A percentile compares a stretch with the other conserved stretches of the same genome.
phyloP scores from a whole-genome alignment of 2,329 filamentous ascomycete species.

The Colletotrichum musicola region DNA sequence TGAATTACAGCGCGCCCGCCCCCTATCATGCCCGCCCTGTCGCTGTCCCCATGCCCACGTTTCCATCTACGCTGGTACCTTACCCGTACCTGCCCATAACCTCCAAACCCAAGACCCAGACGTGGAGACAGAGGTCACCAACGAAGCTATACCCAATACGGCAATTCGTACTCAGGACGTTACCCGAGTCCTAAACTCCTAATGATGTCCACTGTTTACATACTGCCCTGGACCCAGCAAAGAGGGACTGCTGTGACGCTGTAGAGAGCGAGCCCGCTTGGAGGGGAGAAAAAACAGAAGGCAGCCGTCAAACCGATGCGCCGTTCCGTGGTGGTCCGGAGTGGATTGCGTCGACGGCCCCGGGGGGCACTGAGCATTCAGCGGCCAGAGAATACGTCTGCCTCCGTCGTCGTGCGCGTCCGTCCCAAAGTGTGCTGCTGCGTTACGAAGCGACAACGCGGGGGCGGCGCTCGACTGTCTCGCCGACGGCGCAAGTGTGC shows the following conservation, averaged over 20 bases:
- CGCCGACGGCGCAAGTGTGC: too few relatives aligned
- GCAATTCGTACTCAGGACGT: constrained; percentile 18
- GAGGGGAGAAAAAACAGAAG: constrained; percentile 6
- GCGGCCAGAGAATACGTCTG: constrained; percentile 34
- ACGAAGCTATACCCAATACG: constrained; percentile 2
- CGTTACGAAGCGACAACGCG: too few relatives aligned
- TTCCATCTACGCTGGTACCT: neutral
- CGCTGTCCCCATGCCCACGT: constrained; percentile 12
- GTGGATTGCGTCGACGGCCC: constrained; percentile 27
- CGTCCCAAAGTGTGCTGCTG: too few relatives aligned
- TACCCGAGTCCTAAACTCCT: constrained; percentile 15
- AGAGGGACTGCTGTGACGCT: neutral
- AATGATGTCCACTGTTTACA: constrained; percentile 2
- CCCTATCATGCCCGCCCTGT: constrained; percentile 3
- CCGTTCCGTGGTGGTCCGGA: constrained; percentile 11
- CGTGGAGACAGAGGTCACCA: too few relatives aligned
- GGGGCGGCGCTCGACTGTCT: too few relatives aligned
- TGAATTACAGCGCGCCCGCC: constrained; percentile 21
- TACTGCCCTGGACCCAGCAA: neutral
- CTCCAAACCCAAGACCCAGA: too few relatives aligned
- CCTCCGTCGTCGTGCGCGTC: constrained; percentile 15
- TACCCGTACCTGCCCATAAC: too few relatives aligned
- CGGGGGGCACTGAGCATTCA: constrained; percentile 10
- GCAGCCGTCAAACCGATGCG: constrained; percentile 30
- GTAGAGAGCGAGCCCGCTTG: neutral